phyloP scores from a whole-genome alignment of 2,329 filamentous ascomycete species.

The Dactylonectria macrodidyma region DNA sequence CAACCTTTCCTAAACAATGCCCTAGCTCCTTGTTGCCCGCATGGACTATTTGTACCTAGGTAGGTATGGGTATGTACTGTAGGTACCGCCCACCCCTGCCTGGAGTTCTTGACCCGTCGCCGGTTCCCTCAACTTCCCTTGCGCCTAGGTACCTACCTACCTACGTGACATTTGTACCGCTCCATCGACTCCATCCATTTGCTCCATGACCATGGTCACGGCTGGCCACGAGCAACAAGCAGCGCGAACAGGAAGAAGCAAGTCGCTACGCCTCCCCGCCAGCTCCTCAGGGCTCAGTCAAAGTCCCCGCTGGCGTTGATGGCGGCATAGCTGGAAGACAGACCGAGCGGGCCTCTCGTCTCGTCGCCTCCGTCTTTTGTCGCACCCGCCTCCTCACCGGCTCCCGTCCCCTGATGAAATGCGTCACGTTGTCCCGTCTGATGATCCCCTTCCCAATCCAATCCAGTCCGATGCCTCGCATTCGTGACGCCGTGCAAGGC shows the following conservation, averaged over 20 bases:
- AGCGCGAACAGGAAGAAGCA: constrained; percentile 14
- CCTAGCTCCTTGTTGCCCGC: constrained; percentile 30
- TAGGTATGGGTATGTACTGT: no score
- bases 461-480: constrained; percentile 4
- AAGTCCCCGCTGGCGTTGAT: neutral
- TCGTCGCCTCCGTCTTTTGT: constrained; percentile 11
- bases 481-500: no score
- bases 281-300: no score
- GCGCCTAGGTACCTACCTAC: constrained; percentile 19
- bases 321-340: neutral
- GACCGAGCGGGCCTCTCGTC: constrained; percentile 3
- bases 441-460: neutral
- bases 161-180: constrained; percentile 21
- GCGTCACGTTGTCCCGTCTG: neutral
- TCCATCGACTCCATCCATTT: neutral
- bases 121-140: constrained; percentile 33
- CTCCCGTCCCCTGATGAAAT: neutral
- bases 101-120: constrained; percentile 27
- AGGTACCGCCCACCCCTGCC: constrained; percentile 29
- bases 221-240: neutral
- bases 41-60: constrained; percentile 29
- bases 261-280: neutral
- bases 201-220: neutral
- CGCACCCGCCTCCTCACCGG: neutral
- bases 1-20: constrained; percentile 46